Conservation (phyloP, 108 stramenopile genomes). For the Nitzschia sp. region DNA sequence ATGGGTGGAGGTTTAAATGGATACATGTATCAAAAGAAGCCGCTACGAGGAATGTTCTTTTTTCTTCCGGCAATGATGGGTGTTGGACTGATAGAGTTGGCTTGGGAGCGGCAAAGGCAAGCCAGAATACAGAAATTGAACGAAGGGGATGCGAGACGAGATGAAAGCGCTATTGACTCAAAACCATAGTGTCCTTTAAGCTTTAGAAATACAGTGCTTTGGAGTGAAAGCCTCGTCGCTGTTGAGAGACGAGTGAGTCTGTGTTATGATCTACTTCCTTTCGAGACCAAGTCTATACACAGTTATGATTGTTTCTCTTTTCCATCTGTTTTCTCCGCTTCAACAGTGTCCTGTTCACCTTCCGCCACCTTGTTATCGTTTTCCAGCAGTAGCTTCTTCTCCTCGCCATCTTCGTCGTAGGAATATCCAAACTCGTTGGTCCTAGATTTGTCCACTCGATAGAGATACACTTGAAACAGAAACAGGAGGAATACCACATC, state of each 20-base stretch:
- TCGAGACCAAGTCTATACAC: too few relatives aligned
- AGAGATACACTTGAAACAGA: conserved; percentile 51
- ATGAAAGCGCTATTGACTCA: neutral
- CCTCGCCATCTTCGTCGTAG: conserved; percentile 27
- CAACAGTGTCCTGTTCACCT: neutral
- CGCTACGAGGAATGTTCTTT: conserved; percentile 53
- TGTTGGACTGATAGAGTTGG: conserved; percentile 47
- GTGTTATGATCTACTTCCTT: too few relatives aligned
- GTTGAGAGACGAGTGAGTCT: too few relatives aligned
- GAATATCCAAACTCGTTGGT: conserved; percentile 59
- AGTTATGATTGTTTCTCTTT: conserved; percentile 3
- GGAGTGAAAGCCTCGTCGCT: too few relatives aligned
- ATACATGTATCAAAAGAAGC: conserved; percentile 53
- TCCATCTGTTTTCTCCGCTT: neutral
- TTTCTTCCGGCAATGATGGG: conserved; percentile 70
- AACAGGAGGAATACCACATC: conserved; percentile 60
- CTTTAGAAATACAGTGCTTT: neutral
- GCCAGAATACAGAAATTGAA: conserved; percentile 1
- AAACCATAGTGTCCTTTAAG: neutral
- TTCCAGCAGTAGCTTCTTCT: neutral
- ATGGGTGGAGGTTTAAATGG: conserved; percentile 64
- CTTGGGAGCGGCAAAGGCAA: conserved; percentile 23
- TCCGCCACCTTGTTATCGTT: neutral
- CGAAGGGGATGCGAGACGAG: neutral
- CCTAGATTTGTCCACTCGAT: conserved; percentile 49